phyloP scores from a whole-genome alignment of 2,329 filamentous ascomycete genomes.

The Colletotrichum tanaceti region DNA sequence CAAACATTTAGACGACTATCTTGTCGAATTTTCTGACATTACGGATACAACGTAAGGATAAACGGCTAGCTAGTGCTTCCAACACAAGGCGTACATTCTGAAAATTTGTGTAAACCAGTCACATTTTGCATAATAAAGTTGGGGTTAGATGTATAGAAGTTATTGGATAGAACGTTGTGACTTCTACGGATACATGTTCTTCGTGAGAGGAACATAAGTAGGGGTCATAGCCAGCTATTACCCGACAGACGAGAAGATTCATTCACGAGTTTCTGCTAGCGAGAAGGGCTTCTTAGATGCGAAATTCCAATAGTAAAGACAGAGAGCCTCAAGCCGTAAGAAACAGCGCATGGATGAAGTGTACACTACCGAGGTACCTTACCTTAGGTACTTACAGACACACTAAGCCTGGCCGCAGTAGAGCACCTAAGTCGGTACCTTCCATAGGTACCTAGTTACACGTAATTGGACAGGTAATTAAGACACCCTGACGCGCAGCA shows the following conservation, averaged over 20 bases:
- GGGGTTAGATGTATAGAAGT: constrained; percentile 47
- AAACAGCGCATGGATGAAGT: too few relatives aligned
- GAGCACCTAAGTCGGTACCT: too few relatives aligned
- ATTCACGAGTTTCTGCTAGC: constrained; percentile 41
- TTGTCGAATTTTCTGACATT: constrained; percentile 50
- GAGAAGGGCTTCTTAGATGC: constrained; percentile 43
- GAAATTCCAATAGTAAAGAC: not conserved
- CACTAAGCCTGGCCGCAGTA: too few relatives aligned
- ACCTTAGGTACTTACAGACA: too few relatives aligned
- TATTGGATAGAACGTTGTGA: constrained; percentile 49
- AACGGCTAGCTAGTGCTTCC: constrained; percentile 46
- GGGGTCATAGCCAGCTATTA: not conserved
- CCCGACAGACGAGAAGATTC: constrained; percentile 31
- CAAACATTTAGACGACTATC: too few relatives aligned
- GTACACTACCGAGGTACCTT: too few relatives aligned
- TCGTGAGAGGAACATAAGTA: too few relatives aligned
- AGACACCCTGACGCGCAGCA: constrained; percentile 4
- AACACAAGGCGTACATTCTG: constrained; percentile 40
- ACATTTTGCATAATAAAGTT: constrained; percentile 51
- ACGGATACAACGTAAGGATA: constrained; percentile 48
- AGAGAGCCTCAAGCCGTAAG: too few relatives aligned
- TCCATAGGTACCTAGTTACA: too few relatives aligned
- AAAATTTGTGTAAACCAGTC: constrained; percentile 54
- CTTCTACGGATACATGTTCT: constrained; percentile 46
- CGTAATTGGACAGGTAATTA: constrained; percentile 10